Percentiles rank a stretch among this genome's conserved stretches.
Evolutionary conservation across 371 early-diverging fungal species (phyloP).

Genomic region (Syncephalastrum monosporum): DNA sequence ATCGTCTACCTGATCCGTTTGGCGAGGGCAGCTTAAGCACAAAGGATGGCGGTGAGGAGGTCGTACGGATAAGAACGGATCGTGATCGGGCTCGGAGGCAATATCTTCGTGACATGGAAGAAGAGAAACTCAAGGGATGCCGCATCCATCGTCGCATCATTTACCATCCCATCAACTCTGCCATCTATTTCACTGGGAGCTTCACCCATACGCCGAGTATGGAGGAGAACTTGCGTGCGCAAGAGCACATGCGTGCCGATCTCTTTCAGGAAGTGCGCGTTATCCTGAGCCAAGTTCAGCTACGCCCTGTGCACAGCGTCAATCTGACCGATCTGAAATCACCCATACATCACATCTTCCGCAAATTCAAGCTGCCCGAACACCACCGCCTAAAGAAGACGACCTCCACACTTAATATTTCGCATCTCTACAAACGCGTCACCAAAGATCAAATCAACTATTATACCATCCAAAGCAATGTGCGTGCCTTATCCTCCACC

Average conservation of each 20-base stretch:
- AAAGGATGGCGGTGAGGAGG: constrained; percentile 9
- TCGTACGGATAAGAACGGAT: constrained; percentile 12
- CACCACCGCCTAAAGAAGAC: constrained; percentile 24
- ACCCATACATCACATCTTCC: constrained; percentile 31
- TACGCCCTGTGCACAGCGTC: constrained; percentile 22
- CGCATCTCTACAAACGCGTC: constrained; percentile 35
- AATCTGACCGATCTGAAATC: constrained; percentile 21
- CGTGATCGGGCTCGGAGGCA: constrained; percentile 23
- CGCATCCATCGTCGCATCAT: constrained; percentile 32
- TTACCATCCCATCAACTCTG: constrained; percentile 42
- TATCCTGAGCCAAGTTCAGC: constrained; percentile 27
- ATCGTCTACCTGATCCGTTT: constrained; percentile 28
- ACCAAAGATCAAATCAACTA: constrained; percentile 42
- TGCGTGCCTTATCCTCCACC: constrained; percentile 30
- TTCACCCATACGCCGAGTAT: constrained; percentile 29
- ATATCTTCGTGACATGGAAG: constrained; percentile 22
- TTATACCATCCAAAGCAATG: constrained; percentile 35
- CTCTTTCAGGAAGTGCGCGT: constrained; percentile 36
- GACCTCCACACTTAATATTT: constrained; percentile 32
- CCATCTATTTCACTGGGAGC: constrained; percentile 40
- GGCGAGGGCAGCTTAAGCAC: constrained; percentile 2
- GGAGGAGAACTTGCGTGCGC: constrained; percentile 29
- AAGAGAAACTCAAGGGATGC: constrained; percentile 21
- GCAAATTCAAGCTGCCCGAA: constrained; percentile 23
- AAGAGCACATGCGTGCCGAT: constrained; percentile 32